These are phyloP conservation scores for sweet orange (Citrus sinensis) DNA, from an alignment of 345 rosid genomes.

Conservation along the genomic window DVS_A1.0 CM039163.1:9654501-9655000, in stretches of 20 bases:
- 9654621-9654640: constrained; percentile 14
- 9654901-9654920: constrained; percentile 86
- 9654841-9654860: neutral
- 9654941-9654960: constrained; percentile 97
- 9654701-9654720: constrained; percentile 96
- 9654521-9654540: neutral
- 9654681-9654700: constrained; percentile 85
- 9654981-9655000: constrained; percentile 12
- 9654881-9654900: constrained; percentile 37
- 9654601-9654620: neutral
- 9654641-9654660: constrained; percentile 62
- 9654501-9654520: neutral
- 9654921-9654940: constrained; percentile 98
- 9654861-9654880: neutral
- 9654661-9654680: constrained; percentile 98
- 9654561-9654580: neutral
- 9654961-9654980: constrained; percentile 57
- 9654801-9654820: constrained; percentile 5
- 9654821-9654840: constrained; percentile 7
- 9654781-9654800: constrained; percentile 17
- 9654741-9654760: constrained; percentile 95
- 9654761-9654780: constrained; percentile 93
- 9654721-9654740: constrained; percentile 99
- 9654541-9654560: neutral
- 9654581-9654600: neutral